These are phyloP conservation scores for Scytalidium lignicola DNA, from an alignment of 2,329 filamentous ascomycete genomes.

Conservation along the genomic window DNA sequence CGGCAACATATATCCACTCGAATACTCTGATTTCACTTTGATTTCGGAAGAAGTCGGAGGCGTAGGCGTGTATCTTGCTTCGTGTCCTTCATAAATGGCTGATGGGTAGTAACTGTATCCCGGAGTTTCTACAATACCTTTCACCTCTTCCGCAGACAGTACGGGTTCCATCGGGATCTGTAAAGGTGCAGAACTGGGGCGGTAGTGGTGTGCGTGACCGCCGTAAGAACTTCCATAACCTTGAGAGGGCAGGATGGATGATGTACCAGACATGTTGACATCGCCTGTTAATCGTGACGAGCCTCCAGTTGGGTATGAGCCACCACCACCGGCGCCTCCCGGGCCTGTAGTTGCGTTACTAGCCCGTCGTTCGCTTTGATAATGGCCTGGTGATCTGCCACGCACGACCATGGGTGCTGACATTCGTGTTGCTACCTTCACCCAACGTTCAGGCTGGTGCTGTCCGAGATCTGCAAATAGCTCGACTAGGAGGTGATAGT, in stretches of 20 bases:
- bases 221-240: constrained; percentile 22
- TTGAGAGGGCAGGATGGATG: constrained; percentile 21
- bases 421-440: constrained; percentile 53
- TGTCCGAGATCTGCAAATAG: constrained; percentile 52
- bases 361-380: constrained; percentile 48
- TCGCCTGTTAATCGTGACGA: constrained; percentile 21
- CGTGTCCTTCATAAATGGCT: constrained; percentile 23
- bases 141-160: constrained; percentile 24
- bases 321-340: constrained; percentile 34
- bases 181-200: constrained; percentile 14
- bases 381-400: constrained; percentile 59
- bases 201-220: constrained; percentile 21
- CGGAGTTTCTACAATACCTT: constrained; percentile 21
- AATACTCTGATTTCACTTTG: constrained; percentile 25
- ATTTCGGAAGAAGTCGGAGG: constrained; percentile 19
- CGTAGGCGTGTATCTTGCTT: constrained; percentile 17
- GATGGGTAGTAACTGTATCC: constrained; percentile 27
- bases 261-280: constrained; percentile 22
- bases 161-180: constrained; percentile 27
- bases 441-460: constrained; percentile 36
- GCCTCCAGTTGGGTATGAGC: constrained; percentile 20
- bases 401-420: constrained; percentile 63
- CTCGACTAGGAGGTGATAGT: constrained; percentile 67
- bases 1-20: constrained; percentile 18
- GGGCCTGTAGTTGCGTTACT: constrained; percentile 50